These are phyloP conservation scores for Rhizopogon rudus DNA, from an alignment of 768 basidiomycete genomes.

Conservation along the genomic window DNA sequence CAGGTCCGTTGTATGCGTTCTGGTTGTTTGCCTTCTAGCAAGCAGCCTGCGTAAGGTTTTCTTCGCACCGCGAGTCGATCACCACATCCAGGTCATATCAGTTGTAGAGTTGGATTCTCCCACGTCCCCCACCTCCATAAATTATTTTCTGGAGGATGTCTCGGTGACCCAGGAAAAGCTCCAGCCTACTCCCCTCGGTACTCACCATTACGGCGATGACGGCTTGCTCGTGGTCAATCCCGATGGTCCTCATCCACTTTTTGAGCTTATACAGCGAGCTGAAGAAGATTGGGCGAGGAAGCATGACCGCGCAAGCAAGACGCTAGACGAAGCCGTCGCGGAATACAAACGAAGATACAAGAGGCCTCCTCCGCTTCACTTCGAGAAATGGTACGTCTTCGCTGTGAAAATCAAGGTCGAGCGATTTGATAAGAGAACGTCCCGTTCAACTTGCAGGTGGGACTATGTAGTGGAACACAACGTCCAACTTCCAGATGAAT, in stretches of 20 bases:
- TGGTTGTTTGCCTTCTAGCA: not conserved
- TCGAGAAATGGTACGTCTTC: slow-evolving; percentile 35
- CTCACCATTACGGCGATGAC: slow-evolving; percentile 19
- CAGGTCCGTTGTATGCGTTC: not conserved
- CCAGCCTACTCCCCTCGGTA: not conserved
- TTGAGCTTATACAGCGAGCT: slow-evolving; percentile 33
- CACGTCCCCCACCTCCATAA: not conserved
- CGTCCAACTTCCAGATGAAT: slow-evolving; percentile 40
- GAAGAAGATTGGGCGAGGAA: slow-evolving; percentile 33
- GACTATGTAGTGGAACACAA: slow-evolving; percentile 33
- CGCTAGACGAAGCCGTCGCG: slow-evolving; percentile 30
- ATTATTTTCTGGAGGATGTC: not conserved
- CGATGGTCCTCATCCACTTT: slow-evolving; percentile 38
- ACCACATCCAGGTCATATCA: not conserved
- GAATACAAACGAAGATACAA: slow-evolving; percentile 34
- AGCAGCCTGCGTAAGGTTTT: not conserved
- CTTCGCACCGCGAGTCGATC: not conserved
- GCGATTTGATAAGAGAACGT: not conserved
- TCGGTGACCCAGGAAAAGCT: not conserved
- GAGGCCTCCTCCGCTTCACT: slow-evolving; percentile 34
- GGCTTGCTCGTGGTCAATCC: slow-evolving; percentile 32
- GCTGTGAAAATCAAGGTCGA: no score
- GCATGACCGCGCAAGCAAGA: slow-evolving; percentile 28
- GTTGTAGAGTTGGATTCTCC: not conserved
- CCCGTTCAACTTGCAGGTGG: slow-evolving; percentile 28